Evolutionary conservation across 2,329 filamentous ascomycete species (phyloP).

Genomic region (Paecilomyces variotii): DNA sequence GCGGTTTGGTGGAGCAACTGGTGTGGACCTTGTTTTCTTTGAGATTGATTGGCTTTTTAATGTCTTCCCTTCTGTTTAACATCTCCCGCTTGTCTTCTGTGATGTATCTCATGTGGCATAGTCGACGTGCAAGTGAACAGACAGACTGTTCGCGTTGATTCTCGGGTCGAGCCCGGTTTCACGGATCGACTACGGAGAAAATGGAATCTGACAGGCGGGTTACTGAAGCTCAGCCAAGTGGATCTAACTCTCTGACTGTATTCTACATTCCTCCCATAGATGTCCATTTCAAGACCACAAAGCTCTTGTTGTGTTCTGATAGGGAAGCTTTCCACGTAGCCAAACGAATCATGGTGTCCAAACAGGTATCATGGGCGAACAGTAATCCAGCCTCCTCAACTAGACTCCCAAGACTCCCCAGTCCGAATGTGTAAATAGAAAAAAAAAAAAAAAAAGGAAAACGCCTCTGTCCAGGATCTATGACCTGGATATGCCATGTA

Average conservation of each 20-base stretch:
- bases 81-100: conserved; percentile 8
- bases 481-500: not conserved
- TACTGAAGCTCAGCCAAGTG: not conserved
- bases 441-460: not conserved
- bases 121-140: conserved; percentile 13
- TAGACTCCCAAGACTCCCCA: not conserved
- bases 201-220: not conserved
- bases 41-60: not conserved
- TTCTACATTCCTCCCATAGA: conserved; percentile 1
- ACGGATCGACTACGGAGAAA: not conserved
- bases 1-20: not conserved
- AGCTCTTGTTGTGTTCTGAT: not conserved
- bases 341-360: not conserved
- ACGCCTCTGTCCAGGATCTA: not conserved
- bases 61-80: not conserved
- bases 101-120: conserved; percentile 21
- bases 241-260: conserved; percentile 1
- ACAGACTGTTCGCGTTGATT: not conserved
- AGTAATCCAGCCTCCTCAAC: not conserved
- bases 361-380: not conserved
- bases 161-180: not conserved
- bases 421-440: not conserved
- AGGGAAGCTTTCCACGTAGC: not conserved
- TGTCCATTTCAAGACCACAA: not conserved
- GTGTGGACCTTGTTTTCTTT: not conserved